phyloP scores from a whole-genome alignment of 2,329 filamentous ascomycete genomes.

The Aspergillus sp. region DNA sequence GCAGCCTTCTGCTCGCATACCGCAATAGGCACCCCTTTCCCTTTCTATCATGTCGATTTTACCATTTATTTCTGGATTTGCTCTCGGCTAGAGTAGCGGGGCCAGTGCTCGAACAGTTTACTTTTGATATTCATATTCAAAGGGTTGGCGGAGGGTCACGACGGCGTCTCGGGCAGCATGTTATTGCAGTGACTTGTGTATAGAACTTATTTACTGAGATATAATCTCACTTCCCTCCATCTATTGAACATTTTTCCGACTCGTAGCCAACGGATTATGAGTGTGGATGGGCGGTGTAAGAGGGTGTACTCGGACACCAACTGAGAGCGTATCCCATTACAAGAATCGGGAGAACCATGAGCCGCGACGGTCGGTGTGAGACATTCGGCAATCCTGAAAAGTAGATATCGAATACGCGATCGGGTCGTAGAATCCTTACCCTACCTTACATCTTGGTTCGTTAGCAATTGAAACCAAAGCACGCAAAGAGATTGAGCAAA shows the following conservation, averaged over 20 bases:
- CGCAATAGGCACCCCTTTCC: slow-evolving; percentile 2
- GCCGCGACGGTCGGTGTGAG: too few species aligned
- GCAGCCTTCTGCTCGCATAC: slow-evolving; percentile 3
- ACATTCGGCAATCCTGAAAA: too few species aligned
- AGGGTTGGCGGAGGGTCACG: background rate
- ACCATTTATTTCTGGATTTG: background rate
- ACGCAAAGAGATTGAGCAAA: background rate
- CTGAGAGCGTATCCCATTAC: too few species aligned
- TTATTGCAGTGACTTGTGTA: background rate
- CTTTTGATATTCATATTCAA: too few species aligned
- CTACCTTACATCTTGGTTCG: background rate
- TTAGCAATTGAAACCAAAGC: background rate
- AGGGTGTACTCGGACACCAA: too few species aligned
- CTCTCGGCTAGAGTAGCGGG: too few species aligned
- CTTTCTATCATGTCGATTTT: background rate
- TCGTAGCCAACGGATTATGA: too few species aligned
- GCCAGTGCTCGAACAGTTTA: background rate
- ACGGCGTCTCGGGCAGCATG: background rate
- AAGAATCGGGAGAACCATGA: too few species aligned
- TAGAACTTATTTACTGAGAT: background rate
- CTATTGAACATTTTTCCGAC: too few species aligned
- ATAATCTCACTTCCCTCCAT: background rate
- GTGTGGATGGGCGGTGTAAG: too few species aligned
- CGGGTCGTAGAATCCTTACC: too few species aligned
- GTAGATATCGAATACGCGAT: too few species aligned